Evolutionary conservation across 78 protist genomes (phyloP).

Genomic region (Dictyostelium brefeldianum): DNA sequence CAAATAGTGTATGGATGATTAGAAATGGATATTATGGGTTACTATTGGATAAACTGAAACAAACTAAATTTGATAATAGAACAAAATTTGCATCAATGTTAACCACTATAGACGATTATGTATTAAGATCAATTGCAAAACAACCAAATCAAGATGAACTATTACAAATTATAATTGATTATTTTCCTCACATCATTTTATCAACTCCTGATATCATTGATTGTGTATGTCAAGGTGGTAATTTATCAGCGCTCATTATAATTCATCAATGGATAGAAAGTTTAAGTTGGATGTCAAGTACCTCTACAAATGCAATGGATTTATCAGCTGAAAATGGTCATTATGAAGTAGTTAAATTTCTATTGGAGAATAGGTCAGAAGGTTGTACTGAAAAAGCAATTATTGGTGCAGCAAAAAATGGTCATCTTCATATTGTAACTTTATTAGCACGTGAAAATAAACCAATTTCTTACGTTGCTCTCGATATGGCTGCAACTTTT

Average conservation of each 20-base stretch:
- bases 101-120: background rate
- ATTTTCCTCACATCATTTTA: background rate
- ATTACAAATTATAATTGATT: background rate
- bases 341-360: background rate
- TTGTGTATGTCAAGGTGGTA: background rate
- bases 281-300: background rate
- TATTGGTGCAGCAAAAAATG: background rate
- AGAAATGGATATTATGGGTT: background rate
- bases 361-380: slow-evolving; percentile 3
- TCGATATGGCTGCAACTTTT: background rate
- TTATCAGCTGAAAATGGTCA: background rate
- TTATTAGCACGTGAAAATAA: background rate
- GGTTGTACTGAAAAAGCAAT: slow-evolving; percentile 8
- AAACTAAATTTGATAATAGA: background rate
- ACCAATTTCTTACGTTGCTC: background rate
- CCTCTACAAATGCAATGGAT: background rate
- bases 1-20: background rate
- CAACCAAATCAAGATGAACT: background rate
- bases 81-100: background rate
- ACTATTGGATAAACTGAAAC: background rate
- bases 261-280: background rate
- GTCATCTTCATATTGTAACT: background rate
- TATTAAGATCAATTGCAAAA: background rate
- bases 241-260: background rate
- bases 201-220: background rate